A percentile compares a stretch with the other conserved stretches of the same genome.
Evolutionary conservation across 2,329 filamentous ascomycete genomes (phyloP).

Genomic region (Ustilaginoidea virens): DNA sequence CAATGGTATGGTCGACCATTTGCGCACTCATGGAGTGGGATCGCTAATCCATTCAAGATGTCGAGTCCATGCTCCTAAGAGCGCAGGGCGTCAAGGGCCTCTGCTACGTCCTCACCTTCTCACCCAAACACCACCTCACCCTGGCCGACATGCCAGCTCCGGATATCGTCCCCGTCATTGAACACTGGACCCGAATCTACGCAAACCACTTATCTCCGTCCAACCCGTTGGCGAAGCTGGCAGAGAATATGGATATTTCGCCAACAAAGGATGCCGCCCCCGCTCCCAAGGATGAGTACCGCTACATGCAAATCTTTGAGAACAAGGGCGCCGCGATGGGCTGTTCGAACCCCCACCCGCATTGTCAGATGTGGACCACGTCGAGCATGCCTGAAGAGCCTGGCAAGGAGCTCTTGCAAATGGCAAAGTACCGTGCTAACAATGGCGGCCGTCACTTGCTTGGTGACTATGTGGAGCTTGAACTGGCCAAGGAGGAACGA

Average conservation of each 20-base stretch:
- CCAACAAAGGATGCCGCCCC: conserved; percentile 21
- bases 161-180: conserved; percentile 69
- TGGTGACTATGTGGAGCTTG: conserved; percentile 73
- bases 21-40: not conserved
- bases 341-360: conserved; percentile 94
- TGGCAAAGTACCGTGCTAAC: conserved; percentile 62
- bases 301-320: conserved; percentile 99
- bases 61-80: conserved; percentile 61
- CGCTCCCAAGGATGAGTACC: conserved; percentile 57
- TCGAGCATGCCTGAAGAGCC: conserved; percentile 85
- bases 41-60: conserved; percentile 27
- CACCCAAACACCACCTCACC: conserved; percentile 76
- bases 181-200: conserved; percentile 89
- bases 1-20: not conserved
- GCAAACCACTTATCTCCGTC: conserved; percentile 59
- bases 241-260: conserved; percentile 24
- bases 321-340: conserved; percentile 98
- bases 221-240: conserved; percentile 40
- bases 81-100: conserved; percentile 83
- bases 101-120: conserved; percentile 95
- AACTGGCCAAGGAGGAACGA: conserved; percentile 67
- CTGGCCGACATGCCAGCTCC: conserved; percentile 70
- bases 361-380: conserved; percentile 93
- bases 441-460: conserved; percentile 64
- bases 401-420: conserved; percentile 58